These are phyloP conservation scores for Persicaria tinctoria DNA, from an alignment of 148 eudicot species.

Conservation along the genomic window DNA sequence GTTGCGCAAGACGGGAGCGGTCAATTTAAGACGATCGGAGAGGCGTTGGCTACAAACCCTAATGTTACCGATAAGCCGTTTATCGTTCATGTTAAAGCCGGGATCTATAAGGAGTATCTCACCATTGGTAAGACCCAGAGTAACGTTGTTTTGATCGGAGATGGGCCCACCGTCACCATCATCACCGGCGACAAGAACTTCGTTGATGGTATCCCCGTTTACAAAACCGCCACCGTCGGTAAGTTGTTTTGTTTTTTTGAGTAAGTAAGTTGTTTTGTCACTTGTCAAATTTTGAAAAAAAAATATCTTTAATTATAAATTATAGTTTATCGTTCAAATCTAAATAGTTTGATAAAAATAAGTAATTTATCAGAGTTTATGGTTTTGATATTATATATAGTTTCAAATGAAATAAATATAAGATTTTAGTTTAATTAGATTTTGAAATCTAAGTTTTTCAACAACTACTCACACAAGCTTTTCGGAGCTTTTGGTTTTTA, in stretches of 20 bases:
- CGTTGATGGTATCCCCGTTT: conserved; percentile 15
- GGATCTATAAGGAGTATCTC: conserved; percentile 38
- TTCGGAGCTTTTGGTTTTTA: too few species aligned
- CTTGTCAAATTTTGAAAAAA: neutral
- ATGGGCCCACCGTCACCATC: conserved; percentile 40
- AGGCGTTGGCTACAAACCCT: neutral
- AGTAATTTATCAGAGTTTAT: too few species aligned
- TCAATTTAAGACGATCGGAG: neutral
- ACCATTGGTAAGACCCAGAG: conserved; percentile 22
- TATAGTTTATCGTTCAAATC: conserved; percentile 27
- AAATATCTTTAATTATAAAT: neutral
- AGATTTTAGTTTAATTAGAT: too few species aligned
- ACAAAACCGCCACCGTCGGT: conserved; percentile 36
- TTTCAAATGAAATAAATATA: too few species aligned
- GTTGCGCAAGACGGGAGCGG: conserved; percentile 12
- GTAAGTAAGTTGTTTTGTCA: conserved; percentile 17
- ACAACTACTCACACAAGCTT: too few species aligned
- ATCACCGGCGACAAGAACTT: conserved; percentile 35
- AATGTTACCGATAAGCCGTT: neutral
- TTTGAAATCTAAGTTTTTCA: too few species aligned
- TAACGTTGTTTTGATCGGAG: conserved; percentile 50
- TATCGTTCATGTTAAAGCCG: conserved; percentile 47
- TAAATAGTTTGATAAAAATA: neutral
- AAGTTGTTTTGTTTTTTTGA: conserved; percentile 3
- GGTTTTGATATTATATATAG: too few species aligned